These are phyloP conservation scores for Suillus decipiens DNA, from an alignment of 768 basidiomycete species.

Conservation along the genomic window DNA sequence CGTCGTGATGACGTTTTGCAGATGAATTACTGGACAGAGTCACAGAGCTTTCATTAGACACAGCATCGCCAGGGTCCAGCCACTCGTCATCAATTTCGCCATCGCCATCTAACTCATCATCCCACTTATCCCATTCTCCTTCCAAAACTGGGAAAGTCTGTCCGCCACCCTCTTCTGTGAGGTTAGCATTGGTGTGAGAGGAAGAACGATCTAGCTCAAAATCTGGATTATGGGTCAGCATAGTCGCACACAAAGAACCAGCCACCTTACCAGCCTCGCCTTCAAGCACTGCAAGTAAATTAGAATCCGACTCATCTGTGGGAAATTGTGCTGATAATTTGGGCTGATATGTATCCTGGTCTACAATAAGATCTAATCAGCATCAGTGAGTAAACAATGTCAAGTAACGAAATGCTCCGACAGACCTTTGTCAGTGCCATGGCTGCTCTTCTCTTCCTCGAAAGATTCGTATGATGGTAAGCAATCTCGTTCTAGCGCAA, in stretches of 20 bases:
- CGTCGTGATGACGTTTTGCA: constrained; percentile 52
- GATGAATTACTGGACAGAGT: constrained; percentile 55
- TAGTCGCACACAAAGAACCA: constrained; percentile 5
- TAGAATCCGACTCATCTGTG: constrained; percentile 32
- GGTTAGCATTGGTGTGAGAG: constrained; percentile 13
- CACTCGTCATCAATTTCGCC: constrained; percentile 46
- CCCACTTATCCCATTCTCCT: constrained; percentile 32
- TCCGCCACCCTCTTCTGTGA: constrained; percentile 18
- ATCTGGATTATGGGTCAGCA: constrained; percentile 20
- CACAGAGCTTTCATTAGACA: constrained; percentile 53
- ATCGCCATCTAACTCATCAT: constrained; percentile 45
- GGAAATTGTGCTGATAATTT: constrained; percentile 3
- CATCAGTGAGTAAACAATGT: background rate
- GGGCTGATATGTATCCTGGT: constrained; percentile 1
- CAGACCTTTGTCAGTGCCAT: constrained; percentile 6
- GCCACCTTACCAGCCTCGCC: constrained; percentile 31
- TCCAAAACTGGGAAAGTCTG: constrained; percentile 20
- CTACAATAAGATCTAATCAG: background rate
- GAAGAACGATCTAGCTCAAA: constrained; percentile 30
- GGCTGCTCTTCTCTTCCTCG: background rate
- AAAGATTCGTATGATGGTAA: background rate
- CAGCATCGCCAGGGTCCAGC: constrained; percentile 45
- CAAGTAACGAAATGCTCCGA: background rate
- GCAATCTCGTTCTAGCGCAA: background rate
- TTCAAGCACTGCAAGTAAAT: constrained; percentile 28